Percentiles rank a stretch among this genome's conserved stretches.
These are phyloP conservation scores for Exobasidium cylindrosporum DNA, from an alignment of 1,284 basidiomycete genomes.

Conservation along the genomic window DNA sequence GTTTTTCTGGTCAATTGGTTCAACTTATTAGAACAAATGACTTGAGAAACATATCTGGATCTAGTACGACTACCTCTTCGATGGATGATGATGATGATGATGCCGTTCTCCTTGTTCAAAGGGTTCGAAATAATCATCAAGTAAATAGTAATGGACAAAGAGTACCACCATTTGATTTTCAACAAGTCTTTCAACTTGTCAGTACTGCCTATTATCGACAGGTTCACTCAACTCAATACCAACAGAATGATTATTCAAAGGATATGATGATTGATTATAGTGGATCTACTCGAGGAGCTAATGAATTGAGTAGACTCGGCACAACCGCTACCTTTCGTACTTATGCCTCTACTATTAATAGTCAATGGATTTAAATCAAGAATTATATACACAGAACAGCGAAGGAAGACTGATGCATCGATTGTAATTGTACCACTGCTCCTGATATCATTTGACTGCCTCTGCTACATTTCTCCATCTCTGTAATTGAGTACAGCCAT, in stretches of 20 bases:
- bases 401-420: too few species aligned
- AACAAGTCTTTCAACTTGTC: conserved; percentile 15
- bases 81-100: conserved; percentile 8
- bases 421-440: too few species aligned
- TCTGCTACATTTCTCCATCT: too few species aligned
- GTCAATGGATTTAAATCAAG: too few species aligned
- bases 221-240: neutral
- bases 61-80: neutral
- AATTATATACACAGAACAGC: too few species aligned
- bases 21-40: conserved; percentile 83
- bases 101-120: conserved; percentile 16
- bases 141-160: neutral
- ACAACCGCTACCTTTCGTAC: neutral
- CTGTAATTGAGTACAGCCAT: too few species aligned
- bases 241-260: too few species aligned
- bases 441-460: too few species aligned
- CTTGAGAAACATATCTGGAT: conserved; percentile 68
- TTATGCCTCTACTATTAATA: too few species aligned
- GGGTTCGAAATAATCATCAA: conserved; percentile 1
- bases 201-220: conserved; percentile 1
- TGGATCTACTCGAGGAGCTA: too few species aligned
- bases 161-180: conserved; percentile 12
- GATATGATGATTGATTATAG: too few species aligned
- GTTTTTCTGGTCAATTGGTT: conserved; percentile 75
- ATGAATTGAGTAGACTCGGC: neutral